These are phyloP conservation scores for Scedosporium aurantiacum DNA, from an alignment of 2,329 filamentous ascomycete species.

Conservation along the genomic window DNA sequence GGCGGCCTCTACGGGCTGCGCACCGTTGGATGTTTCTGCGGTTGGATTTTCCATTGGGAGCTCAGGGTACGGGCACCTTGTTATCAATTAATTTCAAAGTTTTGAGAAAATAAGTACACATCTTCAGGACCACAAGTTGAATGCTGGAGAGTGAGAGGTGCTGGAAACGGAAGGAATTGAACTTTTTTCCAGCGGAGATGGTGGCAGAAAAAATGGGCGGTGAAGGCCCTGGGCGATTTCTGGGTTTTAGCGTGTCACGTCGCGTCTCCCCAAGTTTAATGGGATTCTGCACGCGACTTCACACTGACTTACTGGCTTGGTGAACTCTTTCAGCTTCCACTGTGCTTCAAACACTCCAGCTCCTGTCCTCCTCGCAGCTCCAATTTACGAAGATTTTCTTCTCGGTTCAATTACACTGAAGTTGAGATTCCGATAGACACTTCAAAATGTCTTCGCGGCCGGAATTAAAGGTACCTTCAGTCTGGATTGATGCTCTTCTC, in stretches of 20 bases:
- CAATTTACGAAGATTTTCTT: not conserved
- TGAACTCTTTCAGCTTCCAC: not conserved
- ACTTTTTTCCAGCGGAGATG: not conserved
- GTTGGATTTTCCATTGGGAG: not conserved
- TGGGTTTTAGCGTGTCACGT: slow-evolving; percentile 1
- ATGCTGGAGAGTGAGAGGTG: not conserved
- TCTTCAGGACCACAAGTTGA: not conserved
- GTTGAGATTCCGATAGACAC: not conserved
- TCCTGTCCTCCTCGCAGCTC: not conserved
- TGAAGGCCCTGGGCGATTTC: not conserved
- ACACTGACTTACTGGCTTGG: too few relatives aligned
- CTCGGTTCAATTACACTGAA: not conserved
- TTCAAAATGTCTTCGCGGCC: slow-evolving; percentile 57
- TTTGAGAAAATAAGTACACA: not conserved
- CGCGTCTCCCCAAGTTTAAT: slow-evolving; percentile 8
- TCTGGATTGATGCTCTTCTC: not conserved
- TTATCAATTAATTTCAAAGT: not conserved
- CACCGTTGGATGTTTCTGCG: not conserved
- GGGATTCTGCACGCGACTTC: not conserved
- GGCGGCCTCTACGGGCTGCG: not conserved
- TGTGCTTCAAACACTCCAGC: not conserved
- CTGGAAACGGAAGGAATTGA: not conserved
- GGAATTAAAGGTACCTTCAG: slow-evolving; percentile 51
- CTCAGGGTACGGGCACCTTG: not conserved
- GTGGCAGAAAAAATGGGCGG: slow-evolving; percentile 2